These are phyloP conservation scores for Alternaria burnsii DNA, from an alignment of 2,329 filamentous ascomycete species.

Conservation along the genomic window DNA sequence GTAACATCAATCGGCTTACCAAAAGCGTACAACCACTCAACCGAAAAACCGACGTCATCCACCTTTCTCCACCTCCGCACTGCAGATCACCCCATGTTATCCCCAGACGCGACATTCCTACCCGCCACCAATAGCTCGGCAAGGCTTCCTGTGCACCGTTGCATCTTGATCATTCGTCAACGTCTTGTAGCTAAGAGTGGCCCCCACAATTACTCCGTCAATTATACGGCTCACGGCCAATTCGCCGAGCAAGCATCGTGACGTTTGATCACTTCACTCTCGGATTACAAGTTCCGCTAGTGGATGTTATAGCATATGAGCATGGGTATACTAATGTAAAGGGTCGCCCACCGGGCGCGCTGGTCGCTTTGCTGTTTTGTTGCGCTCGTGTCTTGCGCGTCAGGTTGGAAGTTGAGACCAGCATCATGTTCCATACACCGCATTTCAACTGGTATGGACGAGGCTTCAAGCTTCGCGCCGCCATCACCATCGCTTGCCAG, in stretches of 20 bases:
- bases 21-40: background rate
- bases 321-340: background rate
- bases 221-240: background rate
- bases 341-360: background rate
- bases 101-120: background rate
- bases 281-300: background rate
- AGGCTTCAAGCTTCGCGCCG: slow-evolving; percentile 37
- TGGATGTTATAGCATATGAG: too few species aligned
- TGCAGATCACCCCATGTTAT: background rate
- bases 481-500: slow-evolving; percentile 43
- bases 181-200: background rate
- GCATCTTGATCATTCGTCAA: background rate
- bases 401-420: background rate
- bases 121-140: background rate
- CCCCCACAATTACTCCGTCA: slow-evolving; percentile 3
- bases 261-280: background rate
- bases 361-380: background rate
- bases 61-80: slow-evolving; percentile 1
- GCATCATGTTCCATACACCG: slow-evolving; percentile 32
- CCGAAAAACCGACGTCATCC: slow-evolving; percentile 3
- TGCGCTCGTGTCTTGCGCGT: background rate
- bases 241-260: background rate
- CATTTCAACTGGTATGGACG: slow-evolving; percentile 39
- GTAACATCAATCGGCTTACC: background rate
- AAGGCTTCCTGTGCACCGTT: background rate